Percentiles rank a stretch among this genome's conserved stretches.
Conservation (phyloP, 2,329 filamentous ascomycete genomes). For the Acrodontium crateriforme region DNA sequence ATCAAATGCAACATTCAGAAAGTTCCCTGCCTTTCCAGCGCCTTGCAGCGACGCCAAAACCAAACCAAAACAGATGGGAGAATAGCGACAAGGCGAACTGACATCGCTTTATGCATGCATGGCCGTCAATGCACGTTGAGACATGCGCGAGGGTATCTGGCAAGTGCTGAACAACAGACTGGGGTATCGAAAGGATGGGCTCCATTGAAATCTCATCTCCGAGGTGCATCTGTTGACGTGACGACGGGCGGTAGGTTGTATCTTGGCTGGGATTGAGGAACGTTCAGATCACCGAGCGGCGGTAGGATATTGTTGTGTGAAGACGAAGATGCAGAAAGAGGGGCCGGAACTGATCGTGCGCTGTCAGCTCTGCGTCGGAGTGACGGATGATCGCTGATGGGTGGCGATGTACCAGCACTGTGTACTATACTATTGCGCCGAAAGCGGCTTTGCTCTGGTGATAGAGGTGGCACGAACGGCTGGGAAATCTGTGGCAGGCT, state of each 20-base stretch:
- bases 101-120: no score
- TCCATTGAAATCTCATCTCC: no score
- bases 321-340: conserved; percentile 5
- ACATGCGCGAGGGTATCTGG: no score
- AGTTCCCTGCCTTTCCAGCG: no score
- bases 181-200: no score
- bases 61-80: no score
- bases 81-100: no score
- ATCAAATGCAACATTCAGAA: no score
- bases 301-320: conserved; percentile 12
- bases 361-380: conserved; percentile 19
- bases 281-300: conserved; percentile 15
- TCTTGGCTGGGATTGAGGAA: conserved; percentile 9
- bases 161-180: no score
- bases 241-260: conserved; percentile 19
- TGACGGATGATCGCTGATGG: conserved; percentile 6
- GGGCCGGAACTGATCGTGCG: conserved; percentile 15
- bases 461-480: conserved; percentile 13
- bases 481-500: conserved; percentile 19
- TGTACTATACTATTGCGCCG: no score
- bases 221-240: conserved; percentile 17
- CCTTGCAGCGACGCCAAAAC: no score
- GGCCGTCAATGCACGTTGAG: no score
- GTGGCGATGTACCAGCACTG: conserved; percentile 13
- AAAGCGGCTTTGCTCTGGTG: conserved; percentile 15